Conservation (phyloP, 2,329 filamentous ascomycete genomes). For the Penicillium sp. region DNA sequence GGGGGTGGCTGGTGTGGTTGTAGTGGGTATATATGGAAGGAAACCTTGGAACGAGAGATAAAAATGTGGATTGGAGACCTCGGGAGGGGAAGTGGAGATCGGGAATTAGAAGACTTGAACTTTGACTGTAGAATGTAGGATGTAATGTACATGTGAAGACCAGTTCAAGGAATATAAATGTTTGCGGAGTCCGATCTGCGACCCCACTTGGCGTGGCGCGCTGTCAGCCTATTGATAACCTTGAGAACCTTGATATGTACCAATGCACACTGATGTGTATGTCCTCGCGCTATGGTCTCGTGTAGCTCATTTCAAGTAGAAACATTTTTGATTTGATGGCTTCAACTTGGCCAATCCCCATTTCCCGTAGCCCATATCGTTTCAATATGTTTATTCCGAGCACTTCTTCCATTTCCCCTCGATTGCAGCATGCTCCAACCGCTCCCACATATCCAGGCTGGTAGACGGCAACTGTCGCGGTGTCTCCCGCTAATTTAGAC, state of each 20-base stretch:
- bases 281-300: no score
- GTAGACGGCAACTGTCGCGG: no score
- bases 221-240: conserved; percentile 17
- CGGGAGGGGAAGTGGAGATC: neutral
- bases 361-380: no score
- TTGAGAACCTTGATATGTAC: no score
- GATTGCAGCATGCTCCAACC: no score
- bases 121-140: neutral
- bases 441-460: no score
- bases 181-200: conserved; percentile 11
- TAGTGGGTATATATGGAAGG: neutral
- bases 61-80: neutral
- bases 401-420: no score
- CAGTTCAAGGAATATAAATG: neutral
- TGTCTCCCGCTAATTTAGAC: no score
- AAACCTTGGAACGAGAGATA: neutral
- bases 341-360: no score
- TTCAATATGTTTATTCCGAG: no score
- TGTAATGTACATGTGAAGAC: neutral
- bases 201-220: conserved; percentile 20
- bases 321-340: no score
- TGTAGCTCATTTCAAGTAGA: no score
- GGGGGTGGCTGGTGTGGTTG: neutral
- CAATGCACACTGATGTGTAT: neutral
- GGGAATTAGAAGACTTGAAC: neutral